A percentile compares a stretch with the other conserved stretches of the same genome.
These are phyloP conservation scores for Elaeis guineensis DNA, from an alignment of 176 grass and related monocot species.

Conservation along the genomic window DNA sequence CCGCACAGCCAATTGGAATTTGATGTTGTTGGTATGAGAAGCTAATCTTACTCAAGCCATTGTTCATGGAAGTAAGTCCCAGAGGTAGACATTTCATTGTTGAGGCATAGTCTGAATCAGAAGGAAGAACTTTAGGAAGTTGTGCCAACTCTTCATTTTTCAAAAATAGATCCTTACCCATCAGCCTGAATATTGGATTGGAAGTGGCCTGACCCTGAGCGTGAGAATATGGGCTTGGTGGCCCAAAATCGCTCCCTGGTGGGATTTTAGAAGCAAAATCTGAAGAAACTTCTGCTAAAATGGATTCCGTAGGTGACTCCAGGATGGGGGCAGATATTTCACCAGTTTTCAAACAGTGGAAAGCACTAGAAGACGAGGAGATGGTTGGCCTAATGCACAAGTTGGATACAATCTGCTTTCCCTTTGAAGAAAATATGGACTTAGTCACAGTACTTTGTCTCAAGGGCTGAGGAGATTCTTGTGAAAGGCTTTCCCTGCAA, in stretches of 20 bases:
- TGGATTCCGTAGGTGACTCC: slow-evolving; percentile 35
- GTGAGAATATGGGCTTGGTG: slow-evolving; percentile 31
- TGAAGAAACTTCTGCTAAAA: slow-evolving; percentile 18
- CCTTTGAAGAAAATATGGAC: slow-evolving; percentile 26
- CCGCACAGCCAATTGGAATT: slow-evolving; percentile 26
- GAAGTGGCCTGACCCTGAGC: slow-evolving; percentile 51
- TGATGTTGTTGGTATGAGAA: slow-evolving; percentile 19
- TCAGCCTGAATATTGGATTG: slow-evolving; percentile 76
- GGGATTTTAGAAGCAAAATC: slow-evolving; percentile 30
- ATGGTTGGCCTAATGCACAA: slow-evolving; percentile 54
- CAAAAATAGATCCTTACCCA: slow-evolving; percentile 94
- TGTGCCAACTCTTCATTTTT: slow-evolving; percentile 65
- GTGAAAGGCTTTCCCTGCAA: slow-evolving; percentile 54
- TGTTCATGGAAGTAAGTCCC: slow-evolving; percentile 29
- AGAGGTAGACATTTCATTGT: slow-evolving; percentile 38
- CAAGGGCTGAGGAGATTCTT: slow-evolving; percentile 33
- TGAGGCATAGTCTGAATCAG: slow-evolving; percentile 38
- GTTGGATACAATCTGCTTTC: slow-evolving; percentile 39
- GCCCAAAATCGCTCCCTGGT: slow-evolving; percentile 22
- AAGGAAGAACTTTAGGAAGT: slow-evolving; percentile 19
- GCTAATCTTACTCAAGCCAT: not conserved
- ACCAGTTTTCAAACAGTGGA: slow-evolving; percentile 36
- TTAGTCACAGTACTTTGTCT: slow-evolving; percentile 22
- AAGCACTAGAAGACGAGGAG: slow-evolving; percentile 59
- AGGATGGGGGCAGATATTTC: slow-evolving; percentile 27